Base-by-base conservation (phyloP, 345 rosid species). In the Pugionium dolabratum region DNA sequence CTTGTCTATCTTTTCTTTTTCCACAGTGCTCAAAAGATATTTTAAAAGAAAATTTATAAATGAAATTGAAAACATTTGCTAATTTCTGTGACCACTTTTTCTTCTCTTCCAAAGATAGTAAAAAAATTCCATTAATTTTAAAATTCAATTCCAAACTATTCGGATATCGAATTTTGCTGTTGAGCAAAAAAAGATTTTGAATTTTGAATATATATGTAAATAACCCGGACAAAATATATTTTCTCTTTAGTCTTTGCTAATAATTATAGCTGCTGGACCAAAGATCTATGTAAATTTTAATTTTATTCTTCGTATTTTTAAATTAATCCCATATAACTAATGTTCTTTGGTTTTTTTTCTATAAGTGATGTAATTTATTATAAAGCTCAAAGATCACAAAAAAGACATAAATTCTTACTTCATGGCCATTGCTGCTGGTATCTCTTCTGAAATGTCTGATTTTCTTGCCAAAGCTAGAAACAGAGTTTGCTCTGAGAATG, bases 401-500 rank as follows among this genome's bases (percentile, higher is more conserved):
- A 32, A 2, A 4, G 9, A 39, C 43, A 62, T 26, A 28, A 27
- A 37, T 37, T 46, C 69, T 71, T 75, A 91, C 99, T 95, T 95
- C 99, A 72, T 95, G 99, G 44, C 95, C 96, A 69, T 83, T 82
- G 84, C 89, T 78, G 70, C 70, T 79, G 6, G 91, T 77, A 75
- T 91, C 99, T 84, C 97, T 87, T 79, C 82, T 76, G 51, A 83
- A 78, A 75, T 71, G 82, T 70, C 77, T 80, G 64, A 83, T 70
- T 76, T 87, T 91, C 68, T 79, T 91, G 52, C 97, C 97, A 64
- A 87, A 91, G 71, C 76, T 74, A 64, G 75, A 59, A 9, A 83
- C 34, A 49, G 91, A 86, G 66, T 82, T 86, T 0, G 95, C 93
- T 76, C 99, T 81, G 35, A 95, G 59, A 79, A 95, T 76, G 71